phyloP scores from a whole-genome alignment of 2,329 filamentous ascomycete species.

The Rhytidhysteron rufulum region DNA sequence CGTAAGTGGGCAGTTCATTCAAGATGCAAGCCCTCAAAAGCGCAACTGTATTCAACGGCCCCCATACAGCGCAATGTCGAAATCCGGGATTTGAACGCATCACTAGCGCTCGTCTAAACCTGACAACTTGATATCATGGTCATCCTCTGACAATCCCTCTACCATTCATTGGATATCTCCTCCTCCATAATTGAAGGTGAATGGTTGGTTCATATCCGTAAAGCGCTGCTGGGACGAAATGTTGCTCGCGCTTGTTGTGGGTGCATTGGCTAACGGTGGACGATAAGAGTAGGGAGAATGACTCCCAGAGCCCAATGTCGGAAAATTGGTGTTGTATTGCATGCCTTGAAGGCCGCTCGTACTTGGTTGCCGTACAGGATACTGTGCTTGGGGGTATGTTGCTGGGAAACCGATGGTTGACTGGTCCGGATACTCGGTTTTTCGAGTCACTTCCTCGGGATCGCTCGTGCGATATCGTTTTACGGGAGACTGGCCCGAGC shows the following conservation, averaged over 20 bases:
- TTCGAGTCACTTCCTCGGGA: not conserved
- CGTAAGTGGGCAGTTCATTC: not conserved
- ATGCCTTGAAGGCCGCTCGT: not conserved
- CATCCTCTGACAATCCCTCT: not conserved
- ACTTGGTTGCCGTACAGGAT: slow-evolving; percentile 1
- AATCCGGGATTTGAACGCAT: no score
- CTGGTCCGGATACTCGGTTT: not conserved
- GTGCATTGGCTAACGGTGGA: not conserved
- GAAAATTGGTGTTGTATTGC: not conserved
- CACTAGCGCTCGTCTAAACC: no score
- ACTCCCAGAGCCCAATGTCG: not conserved
- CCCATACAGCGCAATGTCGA: not conserved
- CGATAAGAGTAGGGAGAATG: not conserved
- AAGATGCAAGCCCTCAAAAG: no score
- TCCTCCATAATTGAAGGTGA: not conserved
- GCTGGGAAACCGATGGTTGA: not conserved
- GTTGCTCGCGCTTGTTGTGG: not conserved
- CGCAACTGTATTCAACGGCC: not conserved
- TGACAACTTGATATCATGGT: not conserved
- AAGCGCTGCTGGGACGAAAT: not conserved
- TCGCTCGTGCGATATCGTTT: not conserved
- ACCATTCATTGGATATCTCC: not conserved
- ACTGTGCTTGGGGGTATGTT: not conserved
- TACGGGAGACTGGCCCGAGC: not conserved
- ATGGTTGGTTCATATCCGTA: not conserved